Evolutionary conservation across 2,329 filamentous ascomycete genomes (phyloP), one percentile per base, ranked within the genome.

Genomic region (Dryadomyces sulphureus): DNA sequence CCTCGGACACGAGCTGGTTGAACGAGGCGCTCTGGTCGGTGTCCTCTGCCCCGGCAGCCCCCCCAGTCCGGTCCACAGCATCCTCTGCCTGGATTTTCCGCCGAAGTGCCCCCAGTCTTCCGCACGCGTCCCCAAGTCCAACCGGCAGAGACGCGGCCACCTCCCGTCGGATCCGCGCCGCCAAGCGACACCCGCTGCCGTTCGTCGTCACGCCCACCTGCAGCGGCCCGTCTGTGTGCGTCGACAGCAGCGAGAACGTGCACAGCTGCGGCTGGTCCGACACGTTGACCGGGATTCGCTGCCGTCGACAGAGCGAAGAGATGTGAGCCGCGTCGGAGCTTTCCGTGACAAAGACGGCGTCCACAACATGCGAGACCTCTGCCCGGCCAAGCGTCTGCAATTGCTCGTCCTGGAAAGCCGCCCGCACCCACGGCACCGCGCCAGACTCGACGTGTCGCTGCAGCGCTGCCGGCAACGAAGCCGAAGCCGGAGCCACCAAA

Each of bases 151-250:
- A 77, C 0, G 88, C 75, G 2, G 86, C 84, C 50, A 98, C 84
- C 57, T 96, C 92, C 47, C 92, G 76, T 16, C 89, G 78, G 55
- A 98, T 86, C 22, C 92, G 75, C 9, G 87, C 86, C 6, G 92
- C 86, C 25, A 98, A 74, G 63, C 94, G 95, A 68, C 92, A 96
- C 2, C 92, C 92, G 55, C 84, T 81, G 19, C 92, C 90, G 48
- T 93, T 95, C 1, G 92, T 96, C 3, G 92, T 96, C 48, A 98
- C 84, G 50, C 92, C 92, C 50, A 98, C 82, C 60, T 96, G 92
- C 36, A 98, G 70, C 9, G 92, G 90, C 0, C 92, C 92, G 57
- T 95, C 89, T 46, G 76, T 79, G 61, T 96, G 80, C 7, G 86
- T 93, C 21, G 88, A 92, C 40, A 96, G 77, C 45, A 98, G 72